Base-by-base conservation (phyloP, 768 basidiomycete genomes). In the Galerina sulciceps region DNA sequence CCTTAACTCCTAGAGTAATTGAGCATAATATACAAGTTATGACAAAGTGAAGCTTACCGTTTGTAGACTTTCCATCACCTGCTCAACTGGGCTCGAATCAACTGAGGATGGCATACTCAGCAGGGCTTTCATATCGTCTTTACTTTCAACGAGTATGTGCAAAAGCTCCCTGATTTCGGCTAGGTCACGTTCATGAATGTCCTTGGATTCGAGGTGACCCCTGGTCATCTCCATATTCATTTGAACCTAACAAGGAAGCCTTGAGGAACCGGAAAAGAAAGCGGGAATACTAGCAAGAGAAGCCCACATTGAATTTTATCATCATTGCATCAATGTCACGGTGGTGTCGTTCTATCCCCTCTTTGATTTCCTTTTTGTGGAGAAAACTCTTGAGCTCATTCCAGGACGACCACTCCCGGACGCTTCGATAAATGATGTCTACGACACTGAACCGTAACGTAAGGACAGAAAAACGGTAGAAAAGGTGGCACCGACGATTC, bases 51-150 rank as follows among this genome's bases (percentile, higher is more conserved):
- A 8, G 58, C 73, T 20, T 53, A 78, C 79, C 15, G 68, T 75
- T 65, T 80, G 80, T 18, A 82, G 67, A 38, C 71, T 70, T 53
- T 73, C 69, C 79, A 82, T 81, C 42, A 80, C 69, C 35, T 73
- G 69, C 51, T 76, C 73, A 10, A 79, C 68, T 26, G 74, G 69
- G 35, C 66, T 68, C 35, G 73, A 63, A 48, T 73, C 62, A 35
- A 63, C 61, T 45, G 69, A 65, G 11, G 75, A 70, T 42, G 70
- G 59, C 58, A 71, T 71, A 55, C 60, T 68, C 22, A 76, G 56
- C 35, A 81, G 57, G 0, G 64, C 53, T 43, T 64, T 72, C 63
- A 81, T 71, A 49, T 78, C 76, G n/a, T 74, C 67, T 2, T 57
- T 64, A 59, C 65, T 71, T 43, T 65, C 61, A 15, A 78, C 65